Base-by-base conservation (phyloP, 441 rosid species). In the Croton setiger region DNA sequence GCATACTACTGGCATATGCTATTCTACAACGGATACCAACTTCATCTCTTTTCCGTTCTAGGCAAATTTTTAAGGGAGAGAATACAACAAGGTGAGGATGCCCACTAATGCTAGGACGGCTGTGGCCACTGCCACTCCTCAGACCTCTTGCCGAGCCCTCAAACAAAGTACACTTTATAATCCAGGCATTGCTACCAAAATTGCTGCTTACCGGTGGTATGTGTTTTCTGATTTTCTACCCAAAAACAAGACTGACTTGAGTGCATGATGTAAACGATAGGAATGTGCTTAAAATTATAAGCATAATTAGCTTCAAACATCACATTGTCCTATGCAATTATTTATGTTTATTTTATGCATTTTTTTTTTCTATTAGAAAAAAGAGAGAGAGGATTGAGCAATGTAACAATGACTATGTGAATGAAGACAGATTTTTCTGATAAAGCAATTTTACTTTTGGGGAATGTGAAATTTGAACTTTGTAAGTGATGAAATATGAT, bases 151-250 rank as follows among this genome's bases (percentile, higher is more conserved):
- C 45, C 63, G 15, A 49, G 51, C 37, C 14, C 35, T 69, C 36
- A 68, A 68, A 7, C 52, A 39, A 6, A 31, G 80, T 5, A 62
- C 54, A 10, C 36, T 47, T 52, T 55, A 48, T 9, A 23, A 60
- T 55, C 64, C 78, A 2, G 36, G 72, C 47, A 12, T 17, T 12
- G 1, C 59, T 55, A 23, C 70, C 2, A 63, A 73, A 21, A 48
- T 21, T 47, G 37, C 68, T 55, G 43, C 64, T 51, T 48, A 21
- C 35, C 67, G 67, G 83, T 80, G 67, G 83, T 80, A 71, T 6
- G 43, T 33, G 23, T 59, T 57, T 9, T 2, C 36, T 56, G 4
- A 58, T 44, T 53, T 58, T 7, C 17, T 15, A 5, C 8, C 5
- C 11, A 14, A 45, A 35, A 64, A 11, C 5, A 10, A 23, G 17